phyloP scores from a whole-genome alignment of 2,329 filamentous ascomycete species.

The Pseudogymnoascus sp. region DNA sequence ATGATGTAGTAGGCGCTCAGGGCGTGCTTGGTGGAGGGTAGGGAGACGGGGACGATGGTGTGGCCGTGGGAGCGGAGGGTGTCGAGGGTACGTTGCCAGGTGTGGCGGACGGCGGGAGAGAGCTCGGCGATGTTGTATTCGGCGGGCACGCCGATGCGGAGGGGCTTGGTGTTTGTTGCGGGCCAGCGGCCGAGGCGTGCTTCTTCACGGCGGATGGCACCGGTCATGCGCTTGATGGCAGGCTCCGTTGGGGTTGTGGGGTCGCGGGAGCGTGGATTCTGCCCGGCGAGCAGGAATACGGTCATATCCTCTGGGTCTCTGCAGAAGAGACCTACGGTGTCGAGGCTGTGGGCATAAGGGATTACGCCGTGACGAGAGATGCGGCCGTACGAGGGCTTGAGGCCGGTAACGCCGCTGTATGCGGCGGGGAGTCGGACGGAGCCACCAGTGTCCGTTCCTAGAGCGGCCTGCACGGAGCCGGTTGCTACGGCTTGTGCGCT shows the following conservation, averaged over 20 bases:
- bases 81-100: conserved; percentile 58
- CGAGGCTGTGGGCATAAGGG: conserved; percentile 65
- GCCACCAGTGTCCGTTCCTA: conserved; percentile 84
- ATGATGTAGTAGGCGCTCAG: conserved; percentile 93
- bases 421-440: conserved; percentile 62
- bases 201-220: neutral
- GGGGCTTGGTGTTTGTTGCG: neutral
- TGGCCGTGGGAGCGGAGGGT: conserved; percentile 57
- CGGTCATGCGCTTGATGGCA: neutral
- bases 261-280: conserved; percentile 18
- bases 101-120: conserved; percentile 54
- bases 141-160: conserved; percentile 47
- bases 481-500: conserved; percentile 76
- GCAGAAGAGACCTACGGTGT: conserved; percentile 60
- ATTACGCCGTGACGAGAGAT: conserved; percentile 62
- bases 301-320: conserved; percentile 30
- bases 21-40: conserved; percentile 77
- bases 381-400: conserved; percentile 64
- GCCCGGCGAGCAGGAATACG: conserved; percentile 21
- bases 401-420: conserved; percentile 60
- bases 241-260: conserved; percentile 28
- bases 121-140: conserved; percentile 90
- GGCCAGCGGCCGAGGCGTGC: neutral
- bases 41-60: conserved; percentile 62
- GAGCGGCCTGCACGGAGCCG: conserved; percentile 49